Conservation (phyloP, 352 stramenopile species). For the Phytopythium sindhum region DNA sequence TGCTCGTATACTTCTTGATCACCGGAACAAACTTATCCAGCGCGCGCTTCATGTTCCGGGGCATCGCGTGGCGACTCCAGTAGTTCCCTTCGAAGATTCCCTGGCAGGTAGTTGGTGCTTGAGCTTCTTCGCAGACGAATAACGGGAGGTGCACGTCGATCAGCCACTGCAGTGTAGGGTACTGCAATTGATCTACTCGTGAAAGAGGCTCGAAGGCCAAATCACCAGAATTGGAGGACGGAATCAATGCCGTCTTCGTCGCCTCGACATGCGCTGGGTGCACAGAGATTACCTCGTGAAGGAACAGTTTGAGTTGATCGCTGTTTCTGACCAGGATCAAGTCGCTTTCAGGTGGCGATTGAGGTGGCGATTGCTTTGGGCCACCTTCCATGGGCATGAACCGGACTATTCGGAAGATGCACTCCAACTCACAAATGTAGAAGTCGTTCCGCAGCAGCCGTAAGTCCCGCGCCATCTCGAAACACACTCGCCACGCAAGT, state of each 20-base stretch:
- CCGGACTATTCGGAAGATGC: slow-evolving; percentile 8
- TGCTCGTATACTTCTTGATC: slow-evolving; percentile 38
- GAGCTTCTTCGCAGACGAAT: not conserved
- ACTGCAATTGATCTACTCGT: not conserved
- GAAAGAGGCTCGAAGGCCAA: not conserved
- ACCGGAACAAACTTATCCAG: slow-evolving; percentile 32
- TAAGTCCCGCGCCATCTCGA: slow-evolving; percentile 46
- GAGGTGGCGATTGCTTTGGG: not conserved
- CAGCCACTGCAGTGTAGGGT: not conserved
- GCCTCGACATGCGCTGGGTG: slow-evolving; percentile 11
- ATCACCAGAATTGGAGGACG: not conserved
- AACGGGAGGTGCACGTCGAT: not conserved
- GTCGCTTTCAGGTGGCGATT: not conserved
- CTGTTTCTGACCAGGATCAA: not conserved
- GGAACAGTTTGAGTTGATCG: slow-evolving; percentile 19
- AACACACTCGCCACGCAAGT: slow-evolving; percentile 17
- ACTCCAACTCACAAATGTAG: slow-evolving; percentile 43
- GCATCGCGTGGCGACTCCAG: slow-evolving; percentile 25
- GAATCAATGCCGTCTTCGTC: not conserved
- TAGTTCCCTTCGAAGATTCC: slow-evolving; percentile 4
- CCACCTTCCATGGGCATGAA: not conserved
- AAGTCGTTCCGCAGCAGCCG: slow-evolving; percentile 52
- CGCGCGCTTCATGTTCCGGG: slow-evolving; percentile 20
- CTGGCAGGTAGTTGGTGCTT: not conserved
- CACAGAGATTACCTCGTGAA: slow-evolving; percentile 18